Percentiles rank a stretch among this genome's conserved stretches.
Conservation (phyloP, 73 alveolate species). For the Paraurostyla sp. region DNA sequence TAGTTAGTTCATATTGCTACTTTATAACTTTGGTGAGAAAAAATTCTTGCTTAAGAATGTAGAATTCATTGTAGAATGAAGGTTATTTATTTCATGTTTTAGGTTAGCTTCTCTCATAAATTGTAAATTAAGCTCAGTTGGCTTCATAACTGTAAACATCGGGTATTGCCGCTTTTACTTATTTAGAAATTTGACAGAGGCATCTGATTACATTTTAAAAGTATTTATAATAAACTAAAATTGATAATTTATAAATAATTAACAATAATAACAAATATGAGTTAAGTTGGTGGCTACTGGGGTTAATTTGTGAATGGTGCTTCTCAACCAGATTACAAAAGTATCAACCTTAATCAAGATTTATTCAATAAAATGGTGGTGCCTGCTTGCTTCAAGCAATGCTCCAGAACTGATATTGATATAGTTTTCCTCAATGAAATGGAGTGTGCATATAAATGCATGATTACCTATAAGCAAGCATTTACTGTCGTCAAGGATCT, state of each 20-base stretch:
- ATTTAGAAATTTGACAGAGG: neutral
- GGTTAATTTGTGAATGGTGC: neutral
- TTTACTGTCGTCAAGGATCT: slow-evolving; percentile 3
- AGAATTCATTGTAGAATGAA: neutral
- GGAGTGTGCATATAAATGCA: slow-evolving; percentile 77
- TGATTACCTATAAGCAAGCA: slow-evolving; percentile 76
- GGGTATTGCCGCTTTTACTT: slow-evolving; percentile 21
- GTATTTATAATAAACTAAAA: neutral
- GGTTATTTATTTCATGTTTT: neutral
- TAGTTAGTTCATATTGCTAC: too few species aligned
- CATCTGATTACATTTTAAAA: slow-evolving; percentile 1
- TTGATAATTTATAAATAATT: neutral
- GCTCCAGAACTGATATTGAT: slow-evolving; percentile 74
- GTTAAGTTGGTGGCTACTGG: slow-evolving; percentile 17
- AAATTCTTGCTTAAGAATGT: neutral
- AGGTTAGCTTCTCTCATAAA: slow-evolving; percentile 43
- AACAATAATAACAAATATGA: neutral
- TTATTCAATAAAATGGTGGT: slow-evolving; percentile 60
- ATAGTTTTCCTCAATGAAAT: slow-evolving; percentile 66
- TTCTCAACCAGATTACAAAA: slow-evolving; percentile 5
- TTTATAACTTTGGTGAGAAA: too few species aligned
- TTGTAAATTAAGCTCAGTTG: slow-evolving; percentile 6
- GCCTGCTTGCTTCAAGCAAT: slow-evolving; percentile 73
- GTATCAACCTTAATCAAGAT: slow-evolving; percentile 23
- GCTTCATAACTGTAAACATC: slow-evolving; percentile 46